Base-by-base conservation (phyloP, 495 filamentous ascomycete genomes). In the Jackrogersella minutella region DNA sequence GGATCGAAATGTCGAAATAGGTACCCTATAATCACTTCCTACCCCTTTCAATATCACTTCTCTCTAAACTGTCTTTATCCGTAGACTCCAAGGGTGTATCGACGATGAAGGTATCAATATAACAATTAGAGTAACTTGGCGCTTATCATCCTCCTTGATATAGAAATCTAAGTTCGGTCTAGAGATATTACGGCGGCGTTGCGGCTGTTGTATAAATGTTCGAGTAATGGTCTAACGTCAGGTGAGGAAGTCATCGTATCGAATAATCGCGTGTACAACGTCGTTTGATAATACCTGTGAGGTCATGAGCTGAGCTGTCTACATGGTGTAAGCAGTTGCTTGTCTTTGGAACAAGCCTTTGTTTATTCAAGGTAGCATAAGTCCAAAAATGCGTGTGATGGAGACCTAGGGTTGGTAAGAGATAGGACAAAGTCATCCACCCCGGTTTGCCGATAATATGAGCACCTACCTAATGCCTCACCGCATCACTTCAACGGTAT, bases 361-460 rank as follows among this genome's bases (percentile, higher is more conserved):
- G 6, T 26, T 11, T 44, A 44, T 5, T 24, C 21, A 9, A 24
- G 41, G 24, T 2, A 19, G 13, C 26, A 30, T 30, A 4, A 13
- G 17, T 22, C 22, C 9, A 11, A 1, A 26, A 46, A 1, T 5
- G 22, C 6, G 13, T 4, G 24, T 6, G 2, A 26, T n/a, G 3
- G 21, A n/a, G n/a, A 13, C 22, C 5, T 26, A 24, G 10, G 13
- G 10, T 26, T 24, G n/a, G 7, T 30, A 21, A 46, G 26, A 24
- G 41, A n/a, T n/a, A n/a, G 41, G 41, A 46, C 26, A 46, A 46
- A 46, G 9, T 11, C 21, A 26, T 21, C 2, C 24, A 26, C 37
- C 53, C 53, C 53, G 37, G 37, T 31, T 33, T 40, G 26, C 6
- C 36, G 46, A 36, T 58, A 46, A 58, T 34, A n/a, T n/a, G n/a